Evolutionary conservation across 148 eudicot genomes (phyloP), one percentile per base, ranked within the genome.

Genomic region (Gaultheria prostrata): DNA sequence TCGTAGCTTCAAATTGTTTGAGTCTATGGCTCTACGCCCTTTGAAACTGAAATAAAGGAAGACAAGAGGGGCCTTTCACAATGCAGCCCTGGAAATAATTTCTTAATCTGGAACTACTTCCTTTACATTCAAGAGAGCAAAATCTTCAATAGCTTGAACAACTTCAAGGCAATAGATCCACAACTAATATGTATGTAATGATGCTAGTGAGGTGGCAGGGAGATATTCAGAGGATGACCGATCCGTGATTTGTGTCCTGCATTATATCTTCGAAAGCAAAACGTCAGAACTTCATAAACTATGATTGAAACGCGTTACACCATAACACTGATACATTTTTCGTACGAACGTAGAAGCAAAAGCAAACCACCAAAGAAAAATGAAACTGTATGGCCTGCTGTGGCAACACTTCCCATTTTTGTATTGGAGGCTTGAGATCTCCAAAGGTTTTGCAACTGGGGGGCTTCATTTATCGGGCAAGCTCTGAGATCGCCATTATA

Each of bases 161-260:
- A n/a, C n/a, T n/a, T 33, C 28, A 17, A 6, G 69, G 63, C 65
- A 28, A 46, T 12, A 79, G 69, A 54, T 45, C 33, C 82, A 39
- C 0, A 39, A 32, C 17, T 48, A 59, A 4, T 21, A 79, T 30
- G 32, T 32, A 51, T n/a, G n/a, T n/a, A n/a, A 33, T 18, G 77
- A 69, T 24, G 70, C 61, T 8, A 33, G 65, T 20, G 49, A 53
- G 43, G 14, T 24, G 33, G 28, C 32, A 21, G 6, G 28, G 32
- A 35, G 18, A 59, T 11, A 21, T 54, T 43, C 4, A 32, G 43
- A 82, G 48, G 53, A 75, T 28, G 33, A 45, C 10, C 20, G 1
- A 63, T 50, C 82, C 18, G 32, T 48, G 18, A 45, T 13, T 76
- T 73, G 75, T 75, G 67, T 75, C 73, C 84, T 76, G 85, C 81